Evolutionary conservation across 257 asterid species (phyloP), one percentile per base, ranked within the genome.

Genomic region (Solanum pinnatisectum): DNA sequence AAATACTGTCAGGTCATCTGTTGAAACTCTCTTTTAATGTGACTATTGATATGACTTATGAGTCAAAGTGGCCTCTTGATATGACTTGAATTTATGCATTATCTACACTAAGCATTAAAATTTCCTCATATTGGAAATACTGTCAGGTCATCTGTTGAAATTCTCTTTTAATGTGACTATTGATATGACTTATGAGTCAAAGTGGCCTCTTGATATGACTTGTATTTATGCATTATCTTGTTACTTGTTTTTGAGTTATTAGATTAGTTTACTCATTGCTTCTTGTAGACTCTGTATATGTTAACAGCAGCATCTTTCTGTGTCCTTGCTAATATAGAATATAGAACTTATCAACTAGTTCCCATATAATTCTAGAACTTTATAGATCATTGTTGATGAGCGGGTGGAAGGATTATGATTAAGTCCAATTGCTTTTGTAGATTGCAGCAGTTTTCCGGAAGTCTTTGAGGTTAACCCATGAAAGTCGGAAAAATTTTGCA

Each of bases 381-480:
- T 3, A 81, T 81, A 44, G 36, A 9, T 81, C 27, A 27, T 46
- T 8, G 25, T 44, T 81, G 40, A 81, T 81, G 30, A 18, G 20
- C 20, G 8, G 18, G 35, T 46, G 27, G 6, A 25, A 81, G 32
- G 59, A 36, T 84, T 42, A 37, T 84, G 16, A 63, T 77, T 63
- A 49, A 10, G 40, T n/a, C 20, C 85, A 25, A n/a, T 40, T 63
- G 56, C 23, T 67, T 88, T 89, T 86, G 60, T 91, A 97, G 98
- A 92, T 97, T 82, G 98, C 99, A 89, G 98, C 98, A 83, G 95
- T 96, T 89, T 96, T 96, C 87, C 94, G 98, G 72, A 97, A 97
- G 91, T 93, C 99, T 27, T 90, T 97, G 86, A 95, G 94, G 94
- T 90, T 97, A 90, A 95, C 98, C 44, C 98, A 97, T 87, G 99